Evolutionary conservation across 192 early-diverging fungal species (phyloP).

Genomic region (Coemansia biformis): DNA sequence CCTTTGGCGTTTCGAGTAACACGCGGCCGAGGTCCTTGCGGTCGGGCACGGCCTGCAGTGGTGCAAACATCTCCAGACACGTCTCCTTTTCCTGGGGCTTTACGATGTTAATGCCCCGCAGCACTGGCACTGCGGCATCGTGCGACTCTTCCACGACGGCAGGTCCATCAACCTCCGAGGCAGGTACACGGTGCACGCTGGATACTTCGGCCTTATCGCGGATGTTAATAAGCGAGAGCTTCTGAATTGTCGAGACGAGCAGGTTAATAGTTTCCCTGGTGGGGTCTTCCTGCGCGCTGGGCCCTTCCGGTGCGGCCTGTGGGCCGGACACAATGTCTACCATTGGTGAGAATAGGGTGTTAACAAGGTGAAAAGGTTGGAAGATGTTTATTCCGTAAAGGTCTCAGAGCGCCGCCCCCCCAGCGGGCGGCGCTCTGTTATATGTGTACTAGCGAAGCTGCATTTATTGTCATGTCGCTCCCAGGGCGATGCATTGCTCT

Average conservation of each 20-base stretch:
- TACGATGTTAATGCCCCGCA: background rate
- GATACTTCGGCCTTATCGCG: background rate
- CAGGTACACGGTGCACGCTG: no score
- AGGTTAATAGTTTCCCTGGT: slow-evolving; percentile 6
- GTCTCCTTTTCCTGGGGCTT: slow-evolving; percentile 19
- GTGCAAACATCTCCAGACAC: slow-evolving; percentile 18
- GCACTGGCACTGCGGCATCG: background rate
- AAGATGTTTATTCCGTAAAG: no score
- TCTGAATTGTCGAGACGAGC: slow-evolving; percentile 14
- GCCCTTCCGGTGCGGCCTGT: no score
- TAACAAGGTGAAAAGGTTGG: no score
- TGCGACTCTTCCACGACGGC: background rate
- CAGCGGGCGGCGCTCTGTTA: no score
- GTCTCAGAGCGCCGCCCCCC: no score
- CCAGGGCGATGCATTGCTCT: no score
- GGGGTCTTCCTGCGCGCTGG: background rate
- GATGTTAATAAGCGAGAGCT: slow-evolving; percentile 14
- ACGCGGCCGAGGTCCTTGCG: slow-evolving; percentile 1
- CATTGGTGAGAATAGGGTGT: no score
- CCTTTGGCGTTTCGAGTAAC: slow-evolving; percentile 2
- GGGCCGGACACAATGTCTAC: no score
- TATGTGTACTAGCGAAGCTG: no score
- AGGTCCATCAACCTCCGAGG: no score
- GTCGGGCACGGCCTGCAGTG: slow-evolving; percentile 12
- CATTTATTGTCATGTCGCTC: no score